Evolutionary conservation across 257 asterid species (phyloP), one percentile per base, ranked within the genome.

Genomic region (Anisodus acutangulus): DNA sequence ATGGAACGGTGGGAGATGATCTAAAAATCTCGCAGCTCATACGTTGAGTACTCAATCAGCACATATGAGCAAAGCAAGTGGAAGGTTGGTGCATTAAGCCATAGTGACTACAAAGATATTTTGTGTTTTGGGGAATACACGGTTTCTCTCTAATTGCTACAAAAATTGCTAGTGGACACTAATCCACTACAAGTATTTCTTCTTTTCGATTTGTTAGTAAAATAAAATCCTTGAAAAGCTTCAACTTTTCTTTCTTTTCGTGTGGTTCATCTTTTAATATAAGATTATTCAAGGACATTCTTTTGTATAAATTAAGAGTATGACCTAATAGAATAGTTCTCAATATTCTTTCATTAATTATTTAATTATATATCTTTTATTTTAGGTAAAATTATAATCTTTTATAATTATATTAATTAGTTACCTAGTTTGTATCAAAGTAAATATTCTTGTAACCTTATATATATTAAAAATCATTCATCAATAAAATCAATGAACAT

Each of bases 31-130:
- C 4, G 43, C 43, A 64, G 43, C 43, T 66, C 80, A 72, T 72
- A 47, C 5, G 26, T 8, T 19, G 35, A 8, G n/a, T 72, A 19
- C 19, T 45, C 41, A 45, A 72, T 45, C 80, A 45, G 9, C n/a
- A 45, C 59, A 45, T n/a, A 71, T 43, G 60, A 67, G 55, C 60
- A 74, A 13, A 19, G 80, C 60, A 74, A 74, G 37, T 74, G 41
- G 80, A 45, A 72, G 80, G 80, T 49, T 74, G 60, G 12, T 74
- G 58, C 58, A 72, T 72, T 72, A 72, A 72, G 58, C 79, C 17
- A 45, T 5, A 43, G 57, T 60, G 41, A 47, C 17, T 74, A 15
- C 1, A 12, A 68, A 68, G 76, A 68, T 68, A 37, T 68, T 68
- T 68, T 68, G 51, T 39, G 76, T 68, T 68, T 68, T 13, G 76